Conservation (phyloP, 352 stramenopile genomes). For the Pythium pyrilobum region DNA sequence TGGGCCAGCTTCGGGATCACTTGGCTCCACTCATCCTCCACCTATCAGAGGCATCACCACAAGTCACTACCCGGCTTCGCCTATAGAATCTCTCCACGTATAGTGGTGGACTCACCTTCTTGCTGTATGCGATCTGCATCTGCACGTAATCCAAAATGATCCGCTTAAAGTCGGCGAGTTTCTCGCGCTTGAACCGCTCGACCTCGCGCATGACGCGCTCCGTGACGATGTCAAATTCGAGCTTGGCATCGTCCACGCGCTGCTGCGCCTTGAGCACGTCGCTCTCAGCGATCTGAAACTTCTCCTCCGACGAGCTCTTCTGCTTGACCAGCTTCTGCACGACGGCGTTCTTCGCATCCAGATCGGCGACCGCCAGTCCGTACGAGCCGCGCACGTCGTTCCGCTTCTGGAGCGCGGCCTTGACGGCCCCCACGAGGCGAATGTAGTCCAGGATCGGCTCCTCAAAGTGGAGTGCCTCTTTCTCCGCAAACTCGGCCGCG, state of each 20-base stretch:
- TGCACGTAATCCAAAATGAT: constrained; percentile 97
- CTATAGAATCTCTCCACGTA: too few relatives aligned
- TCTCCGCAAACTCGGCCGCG: constrained; percentile 89
- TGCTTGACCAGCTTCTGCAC: constrained; percentile 62
- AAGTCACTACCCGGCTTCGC: neutral
- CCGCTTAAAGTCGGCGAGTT: constrained; percentile 92
- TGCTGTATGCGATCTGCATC: constrained; percentile 96
- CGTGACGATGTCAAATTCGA: constrained; percentile 93
- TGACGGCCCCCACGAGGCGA: constrained; percentile 93
- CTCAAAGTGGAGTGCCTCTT: constrained; percentile 92
- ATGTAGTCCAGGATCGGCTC: constrained; percentile 96
- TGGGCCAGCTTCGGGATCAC: constrained; percentile 67
- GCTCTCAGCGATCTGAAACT: constrained; percentile 83
- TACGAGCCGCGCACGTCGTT: constrained; percentile 92
- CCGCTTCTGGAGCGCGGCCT: constrained; percentile 89
- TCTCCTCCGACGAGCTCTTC: constrained; percentile 70
- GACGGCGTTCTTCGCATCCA: constrained; percentile 76
- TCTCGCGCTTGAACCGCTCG: constrained; percentile 96
- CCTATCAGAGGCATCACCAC: constrained; percentile 16
- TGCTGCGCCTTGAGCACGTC: constrained; percentile 81
- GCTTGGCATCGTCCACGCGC: constrained; percentile 81
- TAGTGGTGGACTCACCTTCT: constrained; percentile 45
- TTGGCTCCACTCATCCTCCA: constrained; percentile 74
- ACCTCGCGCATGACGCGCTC: constrained; percentile 95
- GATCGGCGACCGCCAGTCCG: constrained; percentile 73